Conservation (phyloP, 495 filamentous ascomycete species). For the Amniculicola lignicola region DNA sequence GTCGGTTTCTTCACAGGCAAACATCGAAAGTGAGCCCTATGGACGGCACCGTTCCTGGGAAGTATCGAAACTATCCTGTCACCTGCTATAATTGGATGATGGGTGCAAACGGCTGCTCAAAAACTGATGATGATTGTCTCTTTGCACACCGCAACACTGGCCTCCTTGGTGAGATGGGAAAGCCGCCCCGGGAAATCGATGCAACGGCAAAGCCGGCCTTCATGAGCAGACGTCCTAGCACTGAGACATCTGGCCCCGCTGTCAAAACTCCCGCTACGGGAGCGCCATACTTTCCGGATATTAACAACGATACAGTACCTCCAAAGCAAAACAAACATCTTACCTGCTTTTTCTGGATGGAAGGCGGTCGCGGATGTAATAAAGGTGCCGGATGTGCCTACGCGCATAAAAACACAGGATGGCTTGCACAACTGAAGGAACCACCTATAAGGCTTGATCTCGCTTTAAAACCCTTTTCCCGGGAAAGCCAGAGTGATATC, state of each 20-base stretch:
- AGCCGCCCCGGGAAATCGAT: neutral
- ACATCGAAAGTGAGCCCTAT: neutral
- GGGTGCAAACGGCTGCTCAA: neutral
- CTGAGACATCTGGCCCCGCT: no score
- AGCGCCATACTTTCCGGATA: no score
- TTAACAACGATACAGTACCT: no score
- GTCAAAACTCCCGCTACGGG: no score
- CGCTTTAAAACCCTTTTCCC: no score
- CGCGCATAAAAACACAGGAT: neutral
- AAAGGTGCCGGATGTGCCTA: neutral
- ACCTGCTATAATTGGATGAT: constrained; percentile 25
- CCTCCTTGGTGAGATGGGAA: neutral
- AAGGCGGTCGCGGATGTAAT: neutral
- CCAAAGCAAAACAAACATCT: neutral
- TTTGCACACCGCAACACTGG: constrained; percentile 23
- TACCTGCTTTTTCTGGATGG: neutral
- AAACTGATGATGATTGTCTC: constrained; percentile 4
- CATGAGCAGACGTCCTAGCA: no score
- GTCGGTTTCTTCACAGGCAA: constrained; percentile 23
- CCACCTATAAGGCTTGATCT: no score
- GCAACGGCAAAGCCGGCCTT: no score
- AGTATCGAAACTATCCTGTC: constrained; percentile 6
- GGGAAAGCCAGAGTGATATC: no score
- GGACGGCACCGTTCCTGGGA: constrained; percentile 20
- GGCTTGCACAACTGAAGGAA: neutral